phyloP scores from a whole-genome alignment of 805 yeast species.

The Kodamaea laetipori region DNA sequence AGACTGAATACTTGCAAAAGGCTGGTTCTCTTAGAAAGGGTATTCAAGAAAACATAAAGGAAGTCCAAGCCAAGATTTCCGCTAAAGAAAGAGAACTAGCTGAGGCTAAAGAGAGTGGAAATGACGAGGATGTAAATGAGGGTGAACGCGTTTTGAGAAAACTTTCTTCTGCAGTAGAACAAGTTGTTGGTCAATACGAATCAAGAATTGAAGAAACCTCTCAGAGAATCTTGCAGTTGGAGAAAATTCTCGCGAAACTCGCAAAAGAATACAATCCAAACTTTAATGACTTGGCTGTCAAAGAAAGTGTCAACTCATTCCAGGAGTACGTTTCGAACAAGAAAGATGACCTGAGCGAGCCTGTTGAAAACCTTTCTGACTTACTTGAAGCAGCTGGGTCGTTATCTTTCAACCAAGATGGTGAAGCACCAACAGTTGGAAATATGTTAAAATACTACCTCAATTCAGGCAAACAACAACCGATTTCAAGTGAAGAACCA shows the following conservation, averaged over 20 bases:
- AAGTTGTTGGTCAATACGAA: slow-evolving; percentile 11
- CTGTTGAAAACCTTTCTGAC: neutral
- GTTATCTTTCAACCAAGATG: slow-evolving; percentile 12
- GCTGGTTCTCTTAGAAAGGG: slow-evolving; percentile 22
- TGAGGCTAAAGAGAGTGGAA: neutral
- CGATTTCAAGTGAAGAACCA: neutral
- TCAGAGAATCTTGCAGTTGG: slow-evolving; percentile 37
- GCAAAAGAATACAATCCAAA: slow-evolving; percentile 71
- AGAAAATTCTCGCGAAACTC: slow-evolving; percentile 51
- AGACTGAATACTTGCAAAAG: slow-evolving; percentile 24
- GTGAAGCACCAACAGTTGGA: slow-evolving; percentile 22
- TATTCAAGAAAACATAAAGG: slow-evolving; percentile 15
- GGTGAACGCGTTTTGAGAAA: slow-evolving; percentile 19
- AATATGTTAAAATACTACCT: slow-evolving; percentile 30
- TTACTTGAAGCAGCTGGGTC: neutral
- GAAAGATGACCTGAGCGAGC: slow-evolving; percentile 15
- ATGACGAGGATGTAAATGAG: neutral
- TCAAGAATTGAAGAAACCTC: slow-evolving; percentile 15
- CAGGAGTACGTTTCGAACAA: slow-evolving; percentile 50
- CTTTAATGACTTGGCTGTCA: slow-evolving; percentile 85
- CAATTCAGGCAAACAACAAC: slow-evolving; percentile 4
- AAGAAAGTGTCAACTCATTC: slow-evolving; percentile 60
- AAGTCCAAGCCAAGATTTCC: slow-evolving; percentile 11
- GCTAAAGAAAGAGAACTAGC: slow-evolving; percentile 13
- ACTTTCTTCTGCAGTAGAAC: slow-evolving; percentile 20